A percentile compares a stretch with the other conserved stretches of the same genome.
These are phyloP conservation scores for Gnetum montanum DNA, from an alignment of 75 land plant genomes.

Conservation along the genomic window DNA sequence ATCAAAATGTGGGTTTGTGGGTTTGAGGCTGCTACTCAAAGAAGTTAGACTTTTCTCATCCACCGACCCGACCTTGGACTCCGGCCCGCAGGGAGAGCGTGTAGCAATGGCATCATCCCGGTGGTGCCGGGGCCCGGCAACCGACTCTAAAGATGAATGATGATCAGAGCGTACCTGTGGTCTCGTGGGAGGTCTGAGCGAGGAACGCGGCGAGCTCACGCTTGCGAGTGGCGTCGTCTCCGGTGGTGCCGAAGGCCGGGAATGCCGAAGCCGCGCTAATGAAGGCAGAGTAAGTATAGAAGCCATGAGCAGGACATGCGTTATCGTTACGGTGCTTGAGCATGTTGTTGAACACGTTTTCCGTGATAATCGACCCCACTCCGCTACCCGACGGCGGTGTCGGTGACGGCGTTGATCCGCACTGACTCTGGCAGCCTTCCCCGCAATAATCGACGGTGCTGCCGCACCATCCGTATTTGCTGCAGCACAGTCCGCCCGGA, in stretches of 20 bases:
- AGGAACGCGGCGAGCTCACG: slow-evolving; percentile 72
- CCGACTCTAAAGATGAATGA: background rate
- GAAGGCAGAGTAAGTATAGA: slow-evolving; percentile 58
- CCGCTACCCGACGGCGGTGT: slow-evolving; percentile 3
- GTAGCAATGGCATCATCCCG: too few relatives aligned
- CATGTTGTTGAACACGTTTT: slow-evolving; percentile 35
- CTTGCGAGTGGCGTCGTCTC: slow-evolving; percentile 18
- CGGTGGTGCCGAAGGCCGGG: slow-evolving; percentile 39
- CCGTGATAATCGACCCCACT: slow-evolving; percentile 17
- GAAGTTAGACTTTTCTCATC: too few relatives aligned
- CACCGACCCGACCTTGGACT: too few relatives aligned
- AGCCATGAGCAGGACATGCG: slow-evolving; percentile 26
- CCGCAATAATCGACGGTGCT: slow-evolving; percentile 14
- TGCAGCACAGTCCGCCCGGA: slow-evolving; percentile 25
- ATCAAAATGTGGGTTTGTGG: too few relatives aligned
- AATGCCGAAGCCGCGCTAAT: slow-evolving; percentile 43
- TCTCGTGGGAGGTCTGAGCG: slow-evolving; percentile 62
- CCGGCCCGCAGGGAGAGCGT: too few relatives aligned
- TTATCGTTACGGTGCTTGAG: slow-evolving; percentile 26
- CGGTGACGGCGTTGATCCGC: background rate
- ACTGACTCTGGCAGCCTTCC: slow-evolving; percentile 26
- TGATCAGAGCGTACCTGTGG: slow-evolving; percentile 29
- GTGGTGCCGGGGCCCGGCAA: too few relatives aligned
- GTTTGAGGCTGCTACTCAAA: too few relatives aligned
- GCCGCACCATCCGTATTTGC: slow-evolving; percentile 36